phyloP scores from a whole-genome alignment of 352 stramenopile genomes.

The Phytophthora pini region DNA sequence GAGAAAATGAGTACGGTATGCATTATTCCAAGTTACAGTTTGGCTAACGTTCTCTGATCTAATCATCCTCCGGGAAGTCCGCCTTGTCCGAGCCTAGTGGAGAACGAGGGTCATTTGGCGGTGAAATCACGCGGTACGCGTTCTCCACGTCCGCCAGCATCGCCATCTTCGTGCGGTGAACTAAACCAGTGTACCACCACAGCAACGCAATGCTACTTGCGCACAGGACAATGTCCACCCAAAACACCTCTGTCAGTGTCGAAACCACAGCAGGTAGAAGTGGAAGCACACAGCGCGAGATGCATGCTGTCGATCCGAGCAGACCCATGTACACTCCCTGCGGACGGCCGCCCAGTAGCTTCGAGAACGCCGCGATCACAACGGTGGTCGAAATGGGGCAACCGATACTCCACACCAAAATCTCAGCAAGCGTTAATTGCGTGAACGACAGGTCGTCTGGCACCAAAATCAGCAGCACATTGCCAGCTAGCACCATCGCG shows the following conservation, averaged over 20 bases:
- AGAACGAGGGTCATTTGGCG: slow-evolving; percentile 40
- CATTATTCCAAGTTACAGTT: neutral
- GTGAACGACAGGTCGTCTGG: slow-evolving; percentile 49
- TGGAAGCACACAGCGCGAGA: slow-evolving; percentile 75
- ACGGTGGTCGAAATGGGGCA: slow-evolving; percentile 77
- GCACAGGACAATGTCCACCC: slow-evolving; percentile 69
- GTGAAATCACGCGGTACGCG: slow-evolving; percentile 28
- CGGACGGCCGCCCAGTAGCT: slow-evolving; percentile 64
- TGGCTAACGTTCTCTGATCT: neutral
- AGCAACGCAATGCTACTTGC: slow-evolving; percentile 58
- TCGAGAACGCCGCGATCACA: slow-evolving; percentile 73
- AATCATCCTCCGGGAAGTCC: slow-evolving; percentile 28
- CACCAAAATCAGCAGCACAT: slow-evolving; percentile 54
- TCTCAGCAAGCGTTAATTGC: slow-evolving; percentile 52
- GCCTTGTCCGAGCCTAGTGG: slow-evolving; percentile 47
- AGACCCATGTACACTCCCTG: slow-evolving; percentile 80
- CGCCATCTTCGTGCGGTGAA: slow-evolving; percentile 52
- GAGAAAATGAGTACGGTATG: too few species aligned
- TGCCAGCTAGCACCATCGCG: slow-evolving; percentile 58
- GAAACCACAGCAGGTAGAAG: slow-evolving; percentile 63
- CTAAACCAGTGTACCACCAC: slow-evolving; percentile 66
- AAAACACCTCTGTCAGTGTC: slow-evolving; percentile 70
- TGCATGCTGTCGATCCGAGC: slow-evolving; percentile 64
- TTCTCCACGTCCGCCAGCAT: slow-evolving; percentile 52
- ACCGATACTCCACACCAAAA: slow-evolving; percentile 83